Percentiles rank a stretch among this genome's conserved stretches.
Evolutionary conservation across 169 alveolate genomes (phyloP).

Genomic region (Plasmodium coatneyi): DNA sequence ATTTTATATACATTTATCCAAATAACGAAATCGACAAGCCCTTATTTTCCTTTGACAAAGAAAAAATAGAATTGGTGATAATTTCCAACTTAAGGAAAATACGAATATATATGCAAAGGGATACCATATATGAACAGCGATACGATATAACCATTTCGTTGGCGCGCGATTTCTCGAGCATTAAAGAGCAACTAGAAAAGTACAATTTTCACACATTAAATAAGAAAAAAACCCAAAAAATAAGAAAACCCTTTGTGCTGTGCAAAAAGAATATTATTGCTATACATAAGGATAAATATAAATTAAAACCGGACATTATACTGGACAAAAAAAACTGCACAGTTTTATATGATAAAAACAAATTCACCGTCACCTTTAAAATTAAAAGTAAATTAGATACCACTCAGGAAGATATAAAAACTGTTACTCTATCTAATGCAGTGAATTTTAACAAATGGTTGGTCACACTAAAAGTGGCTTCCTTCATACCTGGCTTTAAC

Average conservation of each 20-base stretch:
- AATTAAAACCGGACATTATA: conserved; percentile 74
- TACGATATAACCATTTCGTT: conserved; percentile 81
- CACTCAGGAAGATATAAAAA: conserved; percentile 19
- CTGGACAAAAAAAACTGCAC: conserved; percentile 76
- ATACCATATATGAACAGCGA: conserved; percentile 80
- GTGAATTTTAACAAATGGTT: conserved; percentile 79
- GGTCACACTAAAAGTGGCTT: conserved; percentile 82
- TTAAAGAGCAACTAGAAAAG: conserved; percentile 58
- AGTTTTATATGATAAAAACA: conserved; percentile 55
- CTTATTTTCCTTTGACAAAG: conserved; percentile 77
- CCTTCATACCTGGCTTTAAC: conserved; percentile 75
- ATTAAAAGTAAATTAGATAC: conserved; percentile 22
- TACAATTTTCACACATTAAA: conserved; percentile 31
- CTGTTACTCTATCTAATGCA: conserved; percentile 22
- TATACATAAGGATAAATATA: conserved; percentile 79
- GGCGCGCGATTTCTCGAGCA: conserved; percentile 75
- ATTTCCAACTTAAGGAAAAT: conserved; percentile 77
- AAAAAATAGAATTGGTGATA: conserved; percentile 56
- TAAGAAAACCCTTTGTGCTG: conserved; percentile 77
- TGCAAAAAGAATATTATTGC: conserved; percentile 78
- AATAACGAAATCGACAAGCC: conserved; percentile 75
- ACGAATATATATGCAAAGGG: conserved; percentile 79
- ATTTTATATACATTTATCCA: conserved; percentile 72
- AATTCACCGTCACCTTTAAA: conserved; percentile 66
- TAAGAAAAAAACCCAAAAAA: conserved; percentile 60